phyloP scores from a whole-genome alignment of 2,329 filamentous ascomycete genomes.

The Chaetomiaceae sp. region DNA sequence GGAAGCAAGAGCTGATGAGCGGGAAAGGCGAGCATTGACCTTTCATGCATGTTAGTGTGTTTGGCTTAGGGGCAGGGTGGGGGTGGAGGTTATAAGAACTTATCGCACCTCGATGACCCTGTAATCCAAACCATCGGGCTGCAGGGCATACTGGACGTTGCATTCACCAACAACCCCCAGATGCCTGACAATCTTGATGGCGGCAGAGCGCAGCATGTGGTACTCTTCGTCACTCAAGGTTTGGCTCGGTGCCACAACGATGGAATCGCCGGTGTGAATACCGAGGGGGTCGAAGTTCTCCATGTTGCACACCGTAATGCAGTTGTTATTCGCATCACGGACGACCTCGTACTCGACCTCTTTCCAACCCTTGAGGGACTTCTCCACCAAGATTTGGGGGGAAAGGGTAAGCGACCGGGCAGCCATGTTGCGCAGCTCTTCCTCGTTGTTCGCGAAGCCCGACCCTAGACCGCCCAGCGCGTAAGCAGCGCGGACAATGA shows the following conservation, averaged over 20 bases:
- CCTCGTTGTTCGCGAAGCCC: conserved; percentile 88
- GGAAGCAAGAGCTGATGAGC: conserved; percentile 92
- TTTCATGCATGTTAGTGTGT: no score
- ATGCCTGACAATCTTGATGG: conserved; percentile 97
- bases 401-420: conserved; percentile 88
- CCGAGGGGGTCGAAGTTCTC: conserved; percentile 98
- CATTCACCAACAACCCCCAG: conserved; percentile 96
- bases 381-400: conserved; percentile 95
- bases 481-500: conserved; percentile 96
- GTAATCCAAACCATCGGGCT: conserved; percentile 95
- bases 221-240: conserved; percentile 98
- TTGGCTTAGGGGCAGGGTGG: no score
- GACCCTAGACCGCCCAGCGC: conserved; percentile 93
- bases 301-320: conserved; percentile 98
- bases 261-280: conserved; percentile 97
- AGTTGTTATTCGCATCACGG: conserved; percentile 95
- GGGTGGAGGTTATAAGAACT: no score
- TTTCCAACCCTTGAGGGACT: conserved; percentile 99
- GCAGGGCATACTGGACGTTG: conserved; percentile 95
- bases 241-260: conserved; percentile 94
- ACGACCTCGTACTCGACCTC: conserved; percentile 99
- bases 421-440: conserved; percentile 90
- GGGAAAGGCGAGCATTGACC: conserved; percentile 97
- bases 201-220: conserved; percentile 95
- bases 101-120: conserved; percentile 97